phyloP scores from a whole-genome alignment of 2,329 filamentous ascomycete species.

The Blastomyces percursus region DNA sequence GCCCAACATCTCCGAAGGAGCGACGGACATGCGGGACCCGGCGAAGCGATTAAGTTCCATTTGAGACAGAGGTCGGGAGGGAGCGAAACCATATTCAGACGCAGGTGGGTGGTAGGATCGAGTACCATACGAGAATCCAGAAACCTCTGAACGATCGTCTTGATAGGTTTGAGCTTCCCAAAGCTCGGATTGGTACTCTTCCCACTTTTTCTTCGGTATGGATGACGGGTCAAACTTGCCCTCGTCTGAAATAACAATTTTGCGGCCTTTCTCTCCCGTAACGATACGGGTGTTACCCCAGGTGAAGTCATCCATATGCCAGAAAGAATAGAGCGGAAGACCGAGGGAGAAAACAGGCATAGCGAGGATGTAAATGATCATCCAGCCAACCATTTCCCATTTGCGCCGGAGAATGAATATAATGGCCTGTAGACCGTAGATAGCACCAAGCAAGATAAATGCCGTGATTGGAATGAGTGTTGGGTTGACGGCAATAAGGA shows the following conservation, averaged over 20 bases:
- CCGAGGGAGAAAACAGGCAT: slow-evolving; percentile 86
- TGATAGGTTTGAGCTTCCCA: slow-evolving; percentile 89
- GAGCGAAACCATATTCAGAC: slow-evolving; percentile 63
- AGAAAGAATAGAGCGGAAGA: slow-evolving; percentile 89
- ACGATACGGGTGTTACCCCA: slow-evolving; percentile 99
- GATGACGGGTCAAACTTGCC: slow-evolving; percentile 90
- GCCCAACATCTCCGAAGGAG: slow-evolving; percentile 50
- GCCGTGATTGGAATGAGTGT: slow-evolving; percentile 67
- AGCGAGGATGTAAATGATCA: slow-evolving; percentile 87
- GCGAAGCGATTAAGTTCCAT: slow-evolving; percentile 45
- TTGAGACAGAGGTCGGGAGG: slow-evolving; percentile 50
- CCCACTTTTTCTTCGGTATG: slow-evolving; percentile 98
- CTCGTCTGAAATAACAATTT: slow-evolving; percentile 89
- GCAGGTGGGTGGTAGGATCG: slow-evolving; percentile 54
- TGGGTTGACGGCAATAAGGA: slow-evolving; percentile 52
- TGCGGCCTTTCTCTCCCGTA: slow-evolving; percentile 82
- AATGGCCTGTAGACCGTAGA: slow-evolving; percentile 92
- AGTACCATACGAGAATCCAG: slow-evolving; percentile 89
- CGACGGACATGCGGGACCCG: slow-evolving; percentile 66
- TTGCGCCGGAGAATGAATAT: slow-evolving; percentile 95
- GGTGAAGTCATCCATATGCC: slow-evolving; percentile 99
- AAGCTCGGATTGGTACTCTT: slow-evolving; percentile 95
- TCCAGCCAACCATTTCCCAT: slow-evolving; percentile 99
- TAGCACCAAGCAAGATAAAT: slow-evolving; percentile 83
- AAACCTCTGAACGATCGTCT: slow-evolving; percentile 76